Conservation (phyloP, 306 rosid species). For the Styphnolobium japonicum region DNA sequence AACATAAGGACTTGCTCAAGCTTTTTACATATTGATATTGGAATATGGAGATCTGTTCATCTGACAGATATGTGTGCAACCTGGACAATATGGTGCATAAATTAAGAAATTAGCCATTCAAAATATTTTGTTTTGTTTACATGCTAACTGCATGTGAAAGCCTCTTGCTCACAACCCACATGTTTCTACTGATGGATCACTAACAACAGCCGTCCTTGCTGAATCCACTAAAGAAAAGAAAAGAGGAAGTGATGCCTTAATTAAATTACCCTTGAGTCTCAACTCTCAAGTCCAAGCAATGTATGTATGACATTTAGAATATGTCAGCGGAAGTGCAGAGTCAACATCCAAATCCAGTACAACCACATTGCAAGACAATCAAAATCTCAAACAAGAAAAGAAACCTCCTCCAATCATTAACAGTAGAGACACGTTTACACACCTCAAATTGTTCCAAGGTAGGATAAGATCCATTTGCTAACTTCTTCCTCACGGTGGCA, state of each 20-base stretch:
- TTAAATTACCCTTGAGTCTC: background rate
- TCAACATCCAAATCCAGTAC: conserved; percentile 2
- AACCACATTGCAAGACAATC: conserved; percentile 2
- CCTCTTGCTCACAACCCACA: background rate
- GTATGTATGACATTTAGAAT: too few species aligned
- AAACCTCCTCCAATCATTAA: background rate
- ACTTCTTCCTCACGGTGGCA: conserved; percentile 81
- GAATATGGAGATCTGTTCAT: background rate
- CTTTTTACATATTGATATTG: background rate
- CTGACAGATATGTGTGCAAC: background rate
- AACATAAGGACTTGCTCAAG: background rate
- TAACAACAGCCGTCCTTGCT: background rate
- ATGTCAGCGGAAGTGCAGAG: background rate
- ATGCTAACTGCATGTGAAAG: background rate
- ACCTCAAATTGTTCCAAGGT: conserved; percentile 93
- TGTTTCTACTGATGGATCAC: background rate
- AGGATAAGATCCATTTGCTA: conserved; percentile 71
- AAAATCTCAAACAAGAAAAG: conserved; percentile 13
- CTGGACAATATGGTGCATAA: conserved; percentile 39
- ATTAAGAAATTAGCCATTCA: conserved; percentile 31
- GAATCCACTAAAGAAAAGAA: background rate
- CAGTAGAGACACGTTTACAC: conserved; percentile 22
- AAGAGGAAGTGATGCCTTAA: background rate
- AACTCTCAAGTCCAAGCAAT: background rate
- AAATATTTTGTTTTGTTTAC: background rate